phyloP scores from a whole-genome alignment of 2,329 filamentous ascomycete species.

The Cordyceps fumosorosea region DNA sequence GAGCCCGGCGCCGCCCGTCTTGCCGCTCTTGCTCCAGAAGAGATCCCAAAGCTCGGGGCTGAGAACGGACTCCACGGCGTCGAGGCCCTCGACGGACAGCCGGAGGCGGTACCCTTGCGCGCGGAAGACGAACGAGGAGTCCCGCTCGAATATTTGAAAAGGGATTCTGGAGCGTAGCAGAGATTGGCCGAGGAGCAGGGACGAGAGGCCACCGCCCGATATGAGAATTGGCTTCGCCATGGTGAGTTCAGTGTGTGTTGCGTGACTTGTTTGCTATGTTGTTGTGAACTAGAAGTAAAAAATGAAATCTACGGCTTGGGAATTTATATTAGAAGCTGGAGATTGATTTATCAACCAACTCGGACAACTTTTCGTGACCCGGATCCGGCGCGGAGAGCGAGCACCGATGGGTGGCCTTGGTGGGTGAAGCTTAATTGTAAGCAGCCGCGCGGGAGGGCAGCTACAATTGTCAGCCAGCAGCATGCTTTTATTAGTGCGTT shows the following conservation, averaged over 20 bases:
- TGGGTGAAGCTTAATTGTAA: constrained; percentile 3
- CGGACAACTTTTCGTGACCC: background rate
- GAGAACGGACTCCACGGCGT: constrained; percentile 55
- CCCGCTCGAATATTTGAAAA: constrained; percentile 52
- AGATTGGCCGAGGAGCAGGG: constrained; percentile 37
- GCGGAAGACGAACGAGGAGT: constrained; percentile 43
- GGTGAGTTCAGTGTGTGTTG: background rate
- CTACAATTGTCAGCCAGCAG: background rate
- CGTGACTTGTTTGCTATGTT: background rate
- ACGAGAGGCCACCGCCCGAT: constrained; percentile 37
- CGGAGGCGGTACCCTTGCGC: constrained; percentile 58
- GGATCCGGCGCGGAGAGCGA: background rate
- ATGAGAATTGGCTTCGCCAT: constrained; percentile 30
- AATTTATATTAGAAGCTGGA: too few species aligned
- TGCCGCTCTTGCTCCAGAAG: constrained; percentile 55
- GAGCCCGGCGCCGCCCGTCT: constrained; percentile 52
- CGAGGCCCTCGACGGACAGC: constrained; percentile 48
- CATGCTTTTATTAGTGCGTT: background rate
- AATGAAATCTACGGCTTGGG: background rate
- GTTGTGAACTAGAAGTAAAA: background rate
- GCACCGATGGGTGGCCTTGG: background rate
- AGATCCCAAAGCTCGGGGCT: constrained; percentile 37
- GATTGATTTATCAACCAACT: background rate
- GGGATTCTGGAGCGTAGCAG: constrained; percentile 36
- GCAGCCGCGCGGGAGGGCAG: constrained; percentile 1